Conservation (phyloP, 1,284 basidiomycete species). For the Melanopsichium pennsylvanicum region DNA sequence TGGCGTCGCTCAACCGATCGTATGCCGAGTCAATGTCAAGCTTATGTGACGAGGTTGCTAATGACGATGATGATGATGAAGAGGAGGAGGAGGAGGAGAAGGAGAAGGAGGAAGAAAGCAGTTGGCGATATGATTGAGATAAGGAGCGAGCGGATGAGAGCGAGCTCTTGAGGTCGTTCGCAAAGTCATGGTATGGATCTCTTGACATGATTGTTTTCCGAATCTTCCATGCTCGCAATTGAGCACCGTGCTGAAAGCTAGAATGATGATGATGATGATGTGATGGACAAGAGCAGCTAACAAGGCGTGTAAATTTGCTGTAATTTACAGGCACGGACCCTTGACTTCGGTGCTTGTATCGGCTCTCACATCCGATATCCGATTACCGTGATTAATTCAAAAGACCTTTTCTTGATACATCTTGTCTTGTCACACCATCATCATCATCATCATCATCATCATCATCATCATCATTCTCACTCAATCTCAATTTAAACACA, state of each 20-base stretch:
- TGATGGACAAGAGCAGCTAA: not conserved
- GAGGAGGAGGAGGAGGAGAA: conserved; percentile 1
- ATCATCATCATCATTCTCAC: not conserved
- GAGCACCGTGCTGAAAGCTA: too few species aligned
- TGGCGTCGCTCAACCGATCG: conserved; percentile 45
- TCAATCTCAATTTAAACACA: not conserved
- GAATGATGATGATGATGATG: not conserved
- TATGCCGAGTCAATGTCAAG: conserved; percentile 36
- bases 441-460: not conserved
- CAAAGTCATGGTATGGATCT: conserved; percentile 64
- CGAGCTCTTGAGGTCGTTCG: conserved; percentile 52
- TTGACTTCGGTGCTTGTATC: not conserved
- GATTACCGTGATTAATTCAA: conserved; percentile 5
- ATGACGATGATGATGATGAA: conserved; percentile 1
- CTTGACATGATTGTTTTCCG: conserved; percentile 54
- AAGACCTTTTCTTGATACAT: not conserved
- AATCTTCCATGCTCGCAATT: too few species aligned
- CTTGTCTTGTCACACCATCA: not conserved
- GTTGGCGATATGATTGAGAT: conserved; percentile 38
- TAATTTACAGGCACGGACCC: conserved; percentile 18
- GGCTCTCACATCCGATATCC: not conserved
- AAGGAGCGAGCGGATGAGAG: conserved; percentile 45
- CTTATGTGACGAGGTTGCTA: not conserved
- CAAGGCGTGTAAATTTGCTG: conserved; percentile 13
- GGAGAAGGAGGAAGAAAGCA: conserved; percentile 11